Percentiles rank a stretch among this genome's conserved stretches.
These are phyloP conservation scores for Botrytis sinoallii DNA, from an alignment of 2,329 filamentous ascomycete genomes.

Conservation along the genomic window DNA sequence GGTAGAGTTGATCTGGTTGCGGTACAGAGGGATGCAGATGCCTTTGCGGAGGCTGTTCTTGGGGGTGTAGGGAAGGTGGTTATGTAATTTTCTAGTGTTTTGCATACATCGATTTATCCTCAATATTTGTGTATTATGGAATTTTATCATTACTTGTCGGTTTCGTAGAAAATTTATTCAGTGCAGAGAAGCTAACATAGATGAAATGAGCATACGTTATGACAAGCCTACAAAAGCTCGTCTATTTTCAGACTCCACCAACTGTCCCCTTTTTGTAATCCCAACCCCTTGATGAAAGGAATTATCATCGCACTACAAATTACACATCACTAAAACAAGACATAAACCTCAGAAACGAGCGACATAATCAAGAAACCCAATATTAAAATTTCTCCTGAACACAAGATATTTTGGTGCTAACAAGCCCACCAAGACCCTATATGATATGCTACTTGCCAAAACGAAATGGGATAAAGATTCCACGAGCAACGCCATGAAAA, in stretches of 20 bases:
- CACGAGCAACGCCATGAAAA: background rate
- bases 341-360: no score
- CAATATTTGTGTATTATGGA: background rate
- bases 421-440: background rate
- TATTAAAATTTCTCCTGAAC: background rate
- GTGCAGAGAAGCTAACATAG: background rate
- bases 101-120: background rate
- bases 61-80: background rate
- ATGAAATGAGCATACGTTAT: background rate
- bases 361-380: background rate
- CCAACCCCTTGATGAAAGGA: background rate
- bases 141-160: background rate
- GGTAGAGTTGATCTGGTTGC: slow-evolving; percentile 60
- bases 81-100: background rate
- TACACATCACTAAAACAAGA: background rate
- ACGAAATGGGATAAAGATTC: background rate
- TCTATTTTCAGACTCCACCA: background rate
- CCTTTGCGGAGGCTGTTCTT: slow-evolving; percentile 50
- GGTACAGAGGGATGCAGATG: slow-evolving; percentile 62
- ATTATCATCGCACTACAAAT: background rate
- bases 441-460: background rate
- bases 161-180: no score
- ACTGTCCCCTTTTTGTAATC: background rate
- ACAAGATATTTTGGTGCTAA: background rate
- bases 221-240: background rate